Conservation (phyloP, 2,329 filamentous ascomycete genomes). For the Ascochyta rabiei region DNA sequence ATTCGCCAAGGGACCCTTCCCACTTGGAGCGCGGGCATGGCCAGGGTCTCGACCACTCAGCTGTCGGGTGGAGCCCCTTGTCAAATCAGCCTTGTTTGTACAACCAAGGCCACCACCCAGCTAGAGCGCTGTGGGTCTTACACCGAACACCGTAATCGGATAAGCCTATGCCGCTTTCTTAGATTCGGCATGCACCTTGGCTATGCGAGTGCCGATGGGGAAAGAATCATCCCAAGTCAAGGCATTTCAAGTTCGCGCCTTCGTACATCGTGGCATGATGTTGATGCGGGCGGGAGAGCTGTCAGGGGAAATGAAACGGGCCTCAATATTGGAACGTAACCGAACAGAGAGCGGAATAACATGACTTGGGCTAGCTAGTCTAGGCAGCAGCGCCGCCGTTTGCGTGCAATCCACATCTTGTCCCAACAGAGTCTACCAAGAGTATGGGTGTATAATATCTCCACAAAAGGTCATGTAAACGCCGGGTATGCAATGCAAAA, state of each 20-base stretch:
- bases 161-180: conserved; percentile 6
- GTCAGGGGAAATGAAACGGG: conserved; percentile 3
- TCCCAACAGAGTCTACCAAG: conserved; percentile 28
- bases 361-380: conserved; percentile 27
- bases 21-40: conserved; percentile 10
- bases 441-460: conserved; percentile 18
- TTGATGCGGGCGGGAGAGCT: not conserved
- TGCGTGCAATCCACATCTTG: conserved; percentile 27
- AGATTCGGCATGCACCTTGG: conserved; percentile 6
- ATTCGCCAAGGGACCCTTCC: conserved; percentile 17
- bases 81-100: conserved; percentile 42
- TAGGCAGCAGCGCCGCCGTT: conserved; percentile 32
- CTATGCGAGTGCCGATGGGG: not conserved
- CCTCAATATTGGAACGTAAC: conserved; percentile 1
- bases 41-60: conserved; percentile 18
- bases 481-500: conserved; percentile 30
- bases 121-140: conserved; percentile 40
- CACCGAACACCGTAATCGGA: conserved; percentile 18
- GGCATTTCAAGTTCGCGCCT: not conserved
- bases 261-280: not conserved
- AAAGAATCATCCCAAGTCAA: not conserved
- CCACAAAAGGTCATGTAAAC: conserved; percentile 26
- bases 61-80: conserved; percentile 5
- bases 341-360: conserved; percentile 10
- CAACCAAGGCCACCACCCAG: conserved; percentile 40